These are phyloP conservation scores for Claviceps purpurea DNA, from an alignment of 2,329 filamentous ascomycete species.

Conservation along the genomic window DNA sequence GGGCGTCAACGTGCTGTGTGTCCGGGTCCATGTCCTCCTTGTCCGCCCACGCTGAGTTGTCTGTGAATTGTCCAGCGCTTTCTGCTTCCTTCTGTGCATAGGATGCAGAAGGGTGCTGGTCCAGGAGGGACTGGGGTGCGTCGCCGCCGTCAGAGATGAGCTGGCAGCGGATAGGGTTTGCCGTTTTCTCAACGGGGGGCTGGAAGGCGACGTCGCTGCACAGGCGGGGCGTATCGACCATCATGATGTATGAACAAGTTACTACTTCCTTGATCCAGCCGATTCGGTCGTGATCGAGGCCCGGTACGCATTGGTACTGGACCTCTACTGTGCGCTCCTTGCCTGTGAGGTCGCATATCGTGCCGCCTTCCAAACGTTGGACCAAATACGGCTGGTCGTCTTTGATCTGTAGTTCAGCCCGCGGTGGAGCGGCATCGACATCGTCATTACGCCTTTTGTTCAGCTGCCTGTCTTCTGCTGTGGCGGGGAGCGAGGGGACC, in stretches of 20 bases:
- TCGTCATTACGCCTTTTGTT: conserved; percentile 9
- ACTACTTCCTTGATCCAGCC: conserved; percentile 87
- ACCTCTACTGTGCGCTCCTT: conserved; percentile 74
- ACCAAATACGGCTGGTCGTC: conserved; percentile 78
- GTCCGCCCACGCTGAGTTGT: conserved; percentile 4
- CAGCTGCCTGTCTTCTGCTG: conserved; percentile 9
- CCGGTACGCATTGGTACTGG: conserved; percentile 66
- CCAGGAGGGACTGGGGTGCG: conserved; percentile 25
- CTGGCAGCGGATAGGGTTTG: conserved; percentile 64
- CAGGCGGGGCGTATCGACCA: conserved; percentile 76
- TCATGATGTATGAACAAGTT: conserved; percentile 87
- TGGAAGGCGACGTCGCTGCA: conserved; percentile 80
- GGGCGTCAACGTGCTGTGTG: conserved; percentile 17
- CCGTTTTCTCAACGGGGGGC: conserved; percentile 63
- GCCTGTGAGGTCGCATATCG: conserved; percentile 74
- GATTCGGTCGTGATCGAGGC: conserved; percentile 60
- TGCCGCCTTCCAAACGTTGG: conserved; percentile 67
- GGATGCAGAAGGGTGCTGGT: conserved; percentile 16
- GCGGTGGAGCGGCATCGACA: conserved; percentile 17
- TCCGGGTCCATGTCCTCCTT: conserved; percentile 10
- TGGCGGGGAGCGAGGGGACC: conserved; percentile 20
- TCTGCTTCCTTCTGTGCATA: conserved; percentile 17
- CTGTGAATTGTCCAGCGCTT: conserved; percentile 5
- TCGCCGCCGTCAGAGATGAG: conserved; percentile 46
- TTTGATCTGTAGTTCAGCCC: conserved; percentile 61